Evolutionary conservation across 495 filamentous ascomycete species (phyloP).

Genomic region (Trichoderma reesei): DNA sequence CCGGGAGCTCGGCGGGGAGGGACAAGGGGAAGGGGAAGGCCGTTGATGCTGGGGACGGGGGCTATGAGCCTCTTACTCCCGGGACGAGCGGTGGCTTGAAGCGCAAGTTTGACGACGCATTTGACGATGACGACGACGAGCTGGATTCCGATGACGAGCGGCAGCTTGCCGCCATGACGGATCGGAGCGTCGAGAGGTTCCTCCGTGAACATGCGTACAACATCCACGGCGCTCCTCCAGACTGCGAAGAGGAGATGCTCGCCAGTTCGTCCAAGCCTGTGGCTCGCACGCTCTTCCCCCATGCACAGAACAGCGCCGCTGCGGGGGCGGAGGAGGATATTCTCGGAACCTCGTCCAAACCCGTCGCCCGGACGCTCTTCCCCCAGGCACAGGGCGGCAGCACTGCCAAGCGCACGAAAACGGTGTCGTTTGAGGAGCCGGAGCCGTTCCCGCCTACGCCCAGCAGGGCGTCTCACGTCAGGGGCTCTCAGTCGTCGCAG

Average conservation of each 20-base stretch:
- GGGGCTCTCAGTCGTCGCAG: neutral
- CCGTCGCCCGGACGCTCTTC: slow-evolving; percentile 2
- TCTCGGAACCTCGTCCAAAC: neutral
- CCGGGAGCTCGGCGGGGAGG: neutral
- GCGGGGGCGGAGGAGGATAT: neutral
- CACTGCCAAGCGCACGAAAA: neutral
- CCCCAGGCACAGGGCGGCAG: neutral
- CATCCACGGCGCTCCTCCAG: neutral
- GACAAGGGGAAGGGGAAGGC: slow-evolving; percentile 4
- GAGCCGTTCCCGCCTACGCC: neutral
- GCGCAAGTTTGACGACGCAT: neutral
- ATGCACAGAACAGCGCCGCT: neutral
- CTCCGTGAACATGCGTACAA: neutral
- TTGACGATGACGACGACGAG: slow-evolving; percentile 1
- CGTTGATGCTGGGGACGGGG: neutral
- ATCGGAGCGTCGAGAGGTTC: neutral
- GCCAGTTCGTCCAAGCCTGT: neutral
- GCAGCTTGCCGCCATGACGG: slow-evolving; percentile 2
- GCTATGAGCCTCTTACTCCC: slow-evolving; percentile 2
- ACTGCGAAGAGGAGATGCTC: neutral
- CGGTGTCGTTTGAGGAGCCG: slow-evolving; percentile 8
- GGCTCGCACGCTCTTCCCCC: slow-evolving; percentile 5
- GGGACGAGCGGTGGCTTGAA: neutral
- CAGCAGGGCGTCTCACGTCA: neutral
- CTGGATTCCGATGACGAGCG: slow-evolving; percentile 9